Evolutionary conservation across 2,329 filamentous ascomycete genomes (phyloP), one percentile per base, ranked within the genome.

Genomic region (Pezizomycotina sp.): DNA sequence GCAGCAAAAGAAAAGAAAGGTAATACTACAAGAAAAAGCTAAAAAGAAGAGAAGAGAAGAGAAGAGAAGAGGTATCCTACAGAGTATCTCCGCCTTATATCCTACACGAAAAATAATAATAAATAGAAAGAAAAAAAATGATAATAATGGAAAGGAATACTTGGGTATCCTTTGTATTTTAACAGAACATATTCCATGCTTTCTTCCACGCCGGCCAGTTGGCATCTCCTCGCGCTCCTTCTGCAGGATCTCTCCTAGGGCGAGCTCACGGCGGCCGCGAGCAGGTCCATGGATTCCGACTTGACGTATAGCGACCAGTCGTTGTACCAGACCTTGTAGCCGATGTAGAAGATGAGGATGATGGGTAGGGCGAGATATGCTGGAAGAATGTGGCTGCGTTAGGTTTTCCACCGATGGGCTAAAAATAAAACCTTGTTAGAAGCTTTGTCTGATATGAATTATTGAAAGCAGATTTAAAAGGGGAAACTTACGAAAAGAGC

Each of bases 251-350:
- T 78, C 70, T n/a, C 74, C 71, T 27, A 93, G 60, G 54, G 92
- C 84, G 39, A 93, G 68, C 52, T 92, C 82, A 16, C 84, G 66
- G 18, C 83, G 71, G 2, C 86, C 86, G 83, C 92, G 42, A 77
- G 70, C 45, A 93, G 60, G 57, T 93, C 84, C 74, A 93, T 91
- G 45, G 91, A 76, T 31, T 66, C 62, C 21, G 68, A 59, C 12
- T 66, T 63, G 27, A 92, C 65, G 38, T 81, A 64, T 2, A 63
- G 60, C 2, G 83, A 91, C n/a, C n/a, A n/a, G n/a, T n/a, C n/a
- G 37, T 64, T 65, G 54, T 71, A 79, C 57, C 64, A 77, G 21
- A 89, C 10, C 60, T 92, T 92, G 59, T 92, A 86, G 0, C 57
- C 62, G 7, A 80, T 27, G 55, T 79, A 92, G 56, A 76, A 78